A percentile compares a stretch with the other conserved stretches of the same genome.
Evolutionary conservation across 2,329 filamentous ascomycete genomes (phyloP).

Genomic region (Metarhizium humberi): DNA sequence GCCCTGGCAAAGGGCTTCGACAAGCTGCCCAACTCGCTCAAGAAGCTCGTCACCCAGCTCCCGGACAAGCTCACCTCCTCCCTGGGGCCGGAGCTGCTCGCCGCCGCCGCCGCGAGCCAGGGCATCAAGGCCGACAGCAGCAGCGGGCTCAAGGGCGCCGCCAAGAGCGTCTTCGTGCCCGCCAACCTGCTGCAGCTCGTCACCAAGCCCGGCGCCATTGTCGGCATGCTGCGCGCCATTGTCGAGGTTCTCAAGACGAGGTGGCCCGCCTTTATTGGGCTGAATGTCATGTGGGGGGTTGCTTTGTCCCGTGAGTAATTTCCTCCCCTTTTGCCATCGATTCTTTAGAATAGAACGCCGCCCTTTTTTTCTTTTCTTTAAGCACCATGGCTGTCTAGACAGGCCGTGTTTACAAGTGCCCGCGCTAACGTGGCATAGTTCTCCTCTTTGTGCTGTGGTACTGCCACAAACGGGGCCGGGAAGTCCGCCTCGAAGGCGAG

Average conservation of each 20-base stretch:
- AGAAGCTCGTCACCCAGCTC: slow-evolving; percentile 78
- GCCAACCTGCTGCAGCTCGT: slow-evolving; percentile 70
- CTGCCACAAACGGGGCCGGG: slow-evolving; percentile 88
- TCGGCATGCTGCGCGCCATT: slow-evolving; percentile 79
- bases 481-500: slow-evolving; percentile 65
- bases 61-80: slow-evolving; percentile 71
- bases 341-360: too few species aligned
- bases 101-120: slow-evolving; percentile 67
- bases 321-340: neutral
- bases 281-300: slow-evolving; percentile 84
- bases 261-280: slow-evolving; percentile 85
- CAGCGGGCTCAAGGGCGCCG: slow-evolving; percentile 50
- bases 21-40: slow-evolving; percentile 66
- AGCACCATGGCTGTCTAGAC: neutral
- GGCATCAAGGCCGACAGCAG: slow-evolving; percentile 48
- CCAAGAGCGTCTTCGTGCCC: slow-evolving; percentile 59
- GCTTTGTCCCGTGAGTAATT: slow-evolving; percentile 69
- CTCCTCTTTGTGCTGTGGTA: slow-evolving; percentile 96
- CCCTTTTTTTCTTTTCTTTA: neutral
- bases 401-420: neutral
- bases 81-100: slow-evolving; percentile 73
- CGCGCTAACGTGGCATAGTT: slow-evolving; percentile 39
- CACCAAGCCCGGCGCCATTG: slow-evolving; percentile 78
- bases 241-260: slow-evolving; percentile 77
- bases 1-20: slow-evolving; percentile 51